Base-by-base conservation (phyloP, 1,139 yeast genomes). In the Arxiozyma bovina region DNA sequence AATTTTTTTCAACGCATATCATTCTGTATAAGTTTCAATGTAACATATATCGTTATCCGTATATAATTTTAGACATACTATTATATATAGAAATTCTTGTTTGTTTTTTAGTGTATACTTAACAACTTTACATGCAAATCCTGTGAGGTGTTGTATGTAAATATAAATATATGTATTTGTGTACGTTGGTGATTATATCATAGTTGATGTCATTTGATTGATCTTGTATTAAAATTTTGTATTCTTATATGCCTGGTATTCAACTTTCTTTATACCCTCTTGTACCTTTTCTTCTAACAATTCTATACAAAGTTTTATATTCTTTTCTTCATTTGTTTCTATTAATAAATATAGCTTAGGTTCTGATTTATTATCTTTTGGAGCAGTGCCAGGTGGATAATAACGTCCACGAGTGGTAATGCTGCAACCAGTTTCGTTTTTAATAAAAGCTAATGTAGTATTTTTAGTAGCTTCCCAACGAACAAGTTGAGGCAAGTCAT, bases 401-500 rank as follows among this genome's bases (percentile, higher is more conserved):
- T 73, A 91, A 58, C 79, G 81, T 15, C 99, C 99, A 66, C 84
- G 88, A 53, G 83, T 82, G 0, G 97, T 90, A 52, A 91, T 82
- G 5, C 96, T 83, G 0, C 93, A 83, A 0, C 84, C 79, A 0
- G 94, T 85, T 48, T 82, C 75, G 51, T 88, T 96, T 51, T 82
- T 82, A 50, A 93, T 78, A 60, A 79, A 80, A 2, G 80, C 71
- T 52, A 87, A 75, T 49, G 81, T 83, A 3, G 85, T 84, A 40
- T 86, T 77, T 58, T 85, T 83, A 4, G 91, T 83, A 5, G 87
- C 91, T 52, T 78, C 78, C 94, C 96, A 85, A 61, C 99, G 74
- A 0, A 91, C 93, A 48, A 79, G 76, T 63, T 87, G 93, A 0
- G 98, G 96, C 38, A 87, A 74, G 65, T 93, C 97, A 63, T 93